Percentiles rank a stretch among this genome's conserved stretches.
phyloP scores from a whole-genome alignment of 2,329 filamentous ascomycete species.

The Botrytis cinerea region DNA sequence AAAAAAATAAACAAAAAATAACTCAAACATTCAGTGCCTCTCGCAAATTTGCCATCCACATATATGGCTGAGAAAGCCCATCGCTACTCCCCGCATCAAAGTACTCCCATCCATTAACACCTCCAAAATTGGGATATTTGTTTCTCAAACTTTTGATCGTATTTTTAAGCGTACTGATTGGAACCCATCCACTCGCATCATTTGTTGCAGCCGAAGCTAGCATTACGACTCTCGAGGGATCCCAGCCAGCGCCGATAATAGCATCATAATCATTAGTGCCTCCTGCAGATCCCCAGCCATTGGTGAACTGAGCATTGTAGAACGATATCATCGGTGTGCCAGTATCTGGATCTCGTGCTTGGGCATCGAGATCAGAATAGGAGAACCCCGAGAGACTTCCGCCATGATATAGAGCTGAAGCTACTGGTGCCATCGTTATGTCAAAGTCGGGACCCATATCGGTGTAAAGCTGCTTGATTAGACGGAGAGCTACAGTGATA shows the following conservation, averaged over 20 bases:
- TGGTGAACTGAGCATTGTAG: constrained; percentile 29
- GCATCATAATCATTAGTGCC: constrained; percentile 19
- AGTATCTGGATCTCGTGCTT: constrained; percentile 18
- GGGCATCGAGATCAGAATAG: constrained; percentile 78
- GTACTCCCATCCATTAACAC: constrained; percentile 54
- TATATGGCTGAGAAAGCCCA: constrained; percentile 47
- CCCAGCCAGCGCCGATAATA: constrained; percentile 26
- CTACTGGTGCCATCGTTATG: constrained; percentile 61
- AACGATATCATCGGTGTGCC: constrained; percentile 20
- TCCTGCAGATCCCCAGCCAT: constrained; percentile 24
- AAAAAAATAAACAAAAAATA: not conserved
- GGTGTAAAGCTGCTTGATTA: constrained; percentile 76
- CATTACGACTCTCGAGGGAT: constrained; percentile 25
- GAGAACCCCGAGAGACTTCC: constrained; percentile 57
- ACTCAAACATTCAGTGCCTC: constrained; percentile 18
- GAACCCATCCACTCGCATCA: constrained; percentile 27
- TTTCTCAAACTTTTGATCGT: constrained; percentile 41
- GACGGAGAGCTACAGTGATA: constrained; percentile 72
- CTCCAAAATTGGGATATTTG: constrained; percentile 27
- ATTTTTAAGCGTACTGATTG: constrained; percentile 31
- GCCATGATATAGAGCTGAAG: constrained; percentile 56
- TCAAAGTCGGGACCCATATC: constrained; percentile 69
- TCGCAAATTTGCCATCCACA: constrained; percentile 25
- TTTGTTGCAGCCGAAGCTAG: constrained; percentile 9
- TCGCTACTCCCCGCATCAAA: constrained; percentile 55